phyloP scores from a whole-genome alignment of 2,329 filamentous ascomycete species.

The Pseudocercospora eumusae region DNA sequence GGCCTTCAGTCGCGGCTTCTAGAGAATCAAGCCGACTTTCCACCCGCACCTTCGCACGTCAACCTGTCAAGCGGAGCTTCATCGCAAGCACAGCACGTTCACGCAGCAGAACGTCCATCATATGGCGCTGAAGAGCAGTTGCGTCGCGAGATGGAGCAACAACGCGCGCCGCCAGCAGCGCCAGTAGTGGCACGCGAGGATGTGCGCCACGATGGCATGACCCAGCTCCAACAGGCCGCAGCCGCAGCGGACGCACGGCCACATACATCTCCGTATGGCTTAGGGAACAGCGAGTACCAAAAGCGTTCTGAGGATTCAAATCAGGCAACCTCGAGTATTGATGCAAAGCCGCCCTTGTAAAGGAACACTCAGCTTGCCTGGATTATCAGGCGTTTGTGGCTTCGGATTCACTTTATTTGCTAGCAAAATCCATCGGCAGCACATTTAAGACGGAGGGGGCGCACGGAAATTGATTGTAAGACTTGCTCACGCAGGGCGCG shows the following conservation, averaged over 20 bases:
- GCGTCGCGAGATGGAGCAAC: slow-evolving; percentile 29
- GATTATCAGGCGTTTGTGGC: neutral
- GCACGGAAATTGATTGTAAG: neutral
- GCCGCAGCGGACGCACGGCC: slow-evolving; percentile 29
- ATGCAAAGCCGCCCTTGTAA: slow-evolving; percentile 22
- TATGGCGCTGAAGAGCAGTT: slow-evolving; percentile 30
- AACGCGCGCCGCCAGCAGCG: slow-evolving; percentile 24
- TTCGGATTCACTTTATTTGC: neutral
- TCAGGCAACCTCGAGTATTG: slow-evolving; percentile 3
- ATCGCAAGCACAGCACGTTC: slow-evolving; percentile 37
- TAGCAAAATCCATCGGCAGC: slow-evolving; percentile 7
- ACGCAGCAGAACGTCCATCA: slow-evolving; percentile 22
- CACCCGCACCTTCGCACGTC: slow-evolving; percentile 77
- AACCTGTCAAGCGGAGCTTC: slow-evolving; percentile 56
- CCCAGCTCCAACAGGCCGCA: slow-evolving; percentile 32
- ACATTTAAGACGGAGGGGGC: neutral
- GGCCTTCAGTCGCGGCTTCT: slow-evolving; percentile 83
- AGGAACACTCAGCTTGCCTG: neutral
- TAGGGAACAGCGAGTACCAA: slow-evolving; percentile 28
- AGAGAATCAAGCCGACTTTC: slow-evolving; percentile 79
- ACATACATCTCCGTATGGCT: slow-evolving; percentile 33
- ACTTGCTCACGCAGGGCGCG: neutral
- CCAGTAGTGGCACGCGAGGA: slow-evolving; percentile 29
- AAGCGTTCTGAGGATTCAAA: slow-evolving; percentile 10
- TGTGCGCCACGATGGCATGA: slow-evolving; percentile 29